phyloP scores from a whole-genome alignment of 495 filamentous ascomycete genomes.

The Trichocladium antarcticum region DNA sequence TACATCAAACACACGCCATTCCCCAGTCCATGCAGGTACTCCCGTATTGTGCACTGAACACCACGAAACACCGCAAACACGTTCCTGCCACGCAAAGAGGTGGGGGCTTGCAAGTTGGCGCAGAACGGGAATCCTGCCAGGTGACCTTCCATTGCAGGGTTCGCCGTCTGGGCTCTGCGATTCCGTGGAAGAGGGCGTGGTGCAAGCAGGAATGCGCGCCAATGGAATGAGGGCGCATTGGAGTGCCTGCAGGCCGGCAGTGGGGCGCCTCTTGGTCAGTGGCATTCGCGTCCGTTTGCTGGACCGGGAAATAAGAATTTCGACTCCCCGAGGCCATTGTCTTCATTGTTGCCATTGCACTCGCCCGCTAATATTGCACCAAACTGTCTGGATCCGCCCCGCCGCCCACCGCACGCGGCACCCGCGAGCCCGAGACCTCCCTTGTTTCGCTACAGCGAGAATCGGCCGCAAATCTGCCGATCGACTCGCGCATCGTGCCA shows the following conservation, averaged over 20 bases:
- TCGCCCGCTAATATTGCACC: not conserved
- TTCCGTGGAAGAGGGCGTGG: too few species aligned
- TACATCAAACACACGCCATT: too few species aligned
- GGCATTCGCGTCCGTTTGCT: not conserved
- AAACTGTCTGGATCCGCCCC: not conserved
- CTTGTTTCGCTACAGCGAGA: not conserved
- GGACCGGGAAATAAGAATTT: not conserved
- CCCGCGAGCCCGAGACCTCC: not conserved
- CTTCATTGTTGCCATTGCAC: not conserved
- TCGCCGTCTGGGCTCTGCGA: too few species aligned
- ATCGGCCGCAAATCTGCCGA: slow-evolving; percentile 4
- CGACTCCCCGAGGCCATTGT: not conserved
- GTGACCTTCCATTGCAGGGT: too few species aligned
- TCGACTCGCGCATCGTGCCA: slow-evolving; percentile 12
- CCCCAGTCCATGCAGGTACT: too few species aligned
- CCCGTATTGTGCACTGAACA: too few species aligned
- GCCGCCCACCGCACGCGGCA: not conserved
- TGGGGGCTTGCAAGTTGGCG: too few species aligned
- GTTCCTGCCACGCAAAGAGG: too few species aligned
- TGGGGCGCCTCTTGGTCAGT: not conserved
- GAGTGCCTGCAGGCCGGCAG: not conserved
- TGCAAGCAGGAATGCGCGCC: slow-evolving; percentile 5
- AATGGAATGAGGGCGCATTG: not conserved
- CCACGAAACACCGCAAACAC: too few species aligned
- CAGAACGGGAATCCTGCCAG: too few species aligned